Evolutionary conservation across 768 basidiomycete species (phyloP).

Genomic region (Termitomyces eurrhizus): DNA sequence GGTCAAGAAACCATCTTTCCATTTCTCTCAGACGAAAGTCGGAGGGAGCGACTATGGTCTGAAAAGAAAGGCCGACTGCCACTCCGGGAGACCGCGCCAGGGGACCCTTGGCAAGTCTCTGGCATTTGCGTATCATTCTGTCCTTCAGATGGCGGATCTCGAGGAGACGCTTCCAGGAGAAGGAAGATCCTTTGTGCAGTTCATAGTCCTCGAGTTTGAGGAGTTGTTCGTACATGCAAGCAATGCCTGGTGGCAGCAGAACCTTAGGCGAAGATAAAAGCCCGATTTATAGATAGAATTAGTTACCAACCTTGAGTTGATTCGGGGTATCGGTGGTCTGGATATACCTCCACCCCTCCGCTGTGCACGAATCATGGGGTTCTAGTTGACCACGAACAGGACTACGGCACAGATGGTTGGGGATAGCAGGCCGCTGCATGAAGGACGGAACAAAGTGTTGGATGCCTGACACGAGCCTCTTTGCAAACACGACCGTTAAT

Average conservation of each 20-base stretch:
- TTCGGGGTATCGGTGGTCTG: conserved; percentile 76
- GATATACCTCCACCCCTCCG: conserved; percentile 64
- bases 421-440: conserved; percentile 22
- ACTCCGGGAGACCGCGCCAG: conserved; percentile 17
- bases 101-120: conserved; percentile 51
- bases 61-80: conserved; percentile 44
- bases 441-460: conserved; percentile 13
- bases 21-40: conserved; percentile 78
- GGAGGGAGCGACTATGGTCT: conserved; percentile 61
- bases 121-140: conserved; percentile 78
- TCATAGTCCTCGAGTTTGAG: conserved; percentile 60
- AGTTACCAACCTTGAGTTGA: conserved; percentile 59
- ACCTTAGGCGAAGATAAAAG: conserved; percentile 39
- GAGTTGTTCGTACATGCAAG: conserved; percentile 61
- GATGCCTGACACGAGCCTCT: conserved; percentile 11
- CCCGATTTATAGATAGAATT: neutral
- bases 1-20: conserved; percentile 70
- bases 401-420: conserved; percentile 57
- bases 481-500: conserved; percentile 11
- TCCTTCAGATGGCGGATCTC: conserved; percentile 78
- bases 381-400: conserved; percentile 76
- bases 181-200: conserved; percentile 49
- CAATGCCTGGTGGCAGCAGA: conserved; percentile 63
- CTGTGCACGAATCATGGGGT: conserved; percentile 52
- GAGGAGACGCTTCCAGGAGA: conserved; percentile 67